Conservation (phyloP, 176 grass and related monocot genomes). For the Carex parvula region DNA sequence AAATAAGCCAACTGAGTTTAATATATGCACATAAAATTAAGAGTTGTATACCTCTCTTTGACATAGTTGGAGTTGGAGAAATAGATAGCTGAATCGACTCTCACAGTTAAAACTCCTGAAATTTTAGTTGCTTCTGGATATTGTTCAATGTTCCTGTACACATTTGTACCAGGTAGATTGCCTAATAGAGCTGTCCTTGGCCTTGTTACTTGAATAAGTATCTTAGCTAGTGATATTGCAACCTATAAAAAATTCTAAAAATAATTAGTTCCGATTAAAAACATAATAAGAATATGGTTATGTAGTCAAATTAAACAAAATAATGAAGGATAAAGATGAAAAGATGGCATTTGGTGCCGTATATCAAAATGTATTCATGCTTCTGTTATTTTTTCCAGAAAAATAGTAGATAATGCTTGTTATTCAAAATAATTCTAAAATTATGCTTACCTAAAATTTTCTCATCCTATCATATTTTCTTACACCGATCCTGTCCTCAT, state of each 20-base stretch:
- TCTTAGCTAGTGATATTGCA: slow-evolving; percentile 80
- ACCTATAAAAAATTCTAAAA: slow-evolving; percentile 39
- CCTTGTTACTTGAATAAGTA: slow-evolving; percentile 96
- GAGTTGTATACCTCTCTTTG: slow-evolving; percentile 54
- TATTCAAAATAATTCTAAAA: no score
- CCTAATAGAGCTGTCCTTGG: slow-evolving; percentile 84
- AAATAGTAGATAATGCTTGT: no score
- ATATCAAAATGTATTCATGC: neutral
- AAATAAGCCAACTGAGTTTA: neutral
- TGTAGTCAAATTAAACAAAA: neutral
- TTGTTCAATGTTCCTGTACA: slow-evolving; percentile 83
- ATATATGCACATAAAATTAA: neutral
- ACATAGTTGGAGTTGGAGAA: slow-evolving; percentile 98
- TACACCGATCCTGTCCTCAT: neutral
- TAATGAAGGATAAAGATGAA: neutral
- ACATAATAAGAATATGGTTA: neutral
- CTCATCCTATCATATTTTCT: no score
- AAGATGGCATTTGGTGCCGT: neutral
- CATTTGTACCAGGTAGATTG: slow-evolving; percentile 68
- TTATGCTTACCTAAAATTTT: no score
- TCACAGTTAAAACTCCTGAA: slow-evolving; percentile 65
- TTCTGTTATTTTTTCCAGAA: no score
- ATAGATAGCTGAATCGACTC: slow-evolving; percentile 93
- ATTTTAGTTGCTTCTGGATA: slow-evolving; percentile 83
- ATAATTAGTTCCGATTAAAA: neutral